Evolutionary conservation across 768 basidiomycete genomes (phyloP).

Genomic region (Dentipellis sp.): DNA sequence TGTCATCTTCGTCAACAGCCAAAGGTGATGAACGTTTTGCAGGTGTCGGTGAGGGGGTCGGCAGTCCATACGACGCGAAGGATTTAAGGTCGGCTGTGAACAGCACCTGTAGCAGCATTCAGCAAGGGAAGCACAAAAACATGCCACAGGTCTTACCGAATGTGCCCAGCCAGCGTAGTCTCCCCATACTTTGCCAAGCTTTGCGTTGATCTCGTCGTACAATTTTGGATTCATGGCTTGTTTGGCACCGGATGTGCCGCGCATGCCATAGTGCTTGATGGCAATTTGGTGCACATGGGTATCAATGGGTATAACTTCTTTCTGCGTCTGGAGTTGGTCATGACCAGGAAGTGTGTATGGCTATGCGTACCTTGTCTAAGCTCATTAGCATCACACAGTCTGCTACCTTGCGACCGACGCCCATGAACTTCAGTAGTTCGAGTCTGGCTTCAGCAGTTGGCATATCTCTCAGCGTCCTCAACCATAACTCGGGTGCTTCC

Average conservation of each 20-base stretch:
- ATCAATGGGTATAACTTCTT: conserved; percentile 87
- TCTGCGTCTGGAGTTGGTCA: conserved; percentile 30
- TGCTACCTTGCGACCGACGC: conserved; percentile 94
- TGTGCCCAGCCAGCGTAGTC: conserved; percentile 89
- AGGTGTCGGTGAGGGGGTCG: conserved; percentile 14
- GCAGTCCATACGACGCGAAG: conserved; percentile 51
- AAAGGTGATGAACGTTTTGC: background rate
- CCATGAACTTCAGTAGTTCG: conserved; percentile 73
- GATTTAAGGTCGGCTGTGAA: conserved; percentile 69
- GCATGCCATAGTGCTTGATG: conserved; percentile 64
- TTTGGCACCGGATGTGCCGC: conserved; percentile 37
- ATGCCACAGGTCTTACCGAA: conserved; percentile 37
- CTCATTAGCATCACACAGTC: conserved; percentile 94
- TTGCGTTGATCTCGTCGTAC: conserved; percentile 62
- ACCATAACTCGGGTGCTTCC: conserved; percentile 54
- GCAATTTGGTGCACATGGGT: conserved; percentile 93
- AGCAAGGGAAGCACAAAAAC: background rate
- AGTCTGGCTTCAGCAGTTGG: conserved; percentile 54
- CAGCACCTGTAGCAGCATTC: conserved; percentile 40
- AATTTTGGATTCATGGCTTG: conserved; percentile 63
- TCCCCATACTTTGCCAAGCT: conserved; percentile 65
- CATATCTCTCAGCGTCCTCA: conserved; percentile 39
- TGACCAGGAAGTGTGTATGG: background rate
- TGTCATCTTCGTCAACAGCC: background rate
- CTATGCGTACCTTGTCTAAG: conserved; percentile 64